Evolutionary conservation across 2,329 filamentous ascomycete genomes (phyloP).

Genomic region (Verticillium nonalfalfae): DNA sequence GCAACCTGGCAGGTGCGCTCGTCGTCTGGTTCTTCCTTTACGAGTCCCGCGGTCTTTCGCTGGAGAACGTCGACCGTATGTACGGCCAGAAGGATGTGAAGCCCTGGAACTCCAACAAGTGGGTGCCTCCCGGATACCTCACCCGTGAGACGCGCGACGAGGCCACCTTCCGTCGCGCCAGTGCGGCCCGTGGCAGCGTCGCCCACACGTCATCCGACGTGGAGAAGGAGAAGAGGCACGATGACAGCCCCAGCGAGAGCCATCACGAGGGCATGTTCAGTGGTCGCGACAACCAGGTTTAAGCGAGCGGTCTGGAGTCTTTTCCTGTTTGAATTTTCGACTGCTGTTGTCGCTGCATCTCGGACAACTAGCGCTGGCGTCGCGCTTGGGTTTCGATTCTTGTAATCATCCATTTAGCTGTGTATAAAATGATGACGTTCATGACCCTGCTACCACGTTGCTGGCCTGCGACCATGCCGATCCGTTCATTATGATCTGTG

Average conservation of each 20-base stretch:
- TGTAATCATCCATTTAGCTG: not conserved
- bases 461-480: no score
- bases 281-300: not conserved
- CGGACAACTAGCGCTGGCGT: not conserved
- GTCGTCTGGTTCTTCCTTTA: conserved; percentile 66
- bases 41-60: conserved; percentile 56
- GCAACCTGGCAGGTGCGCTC: conserved; percentile 50
- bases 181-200: not conserved
- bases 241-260: not conserved
- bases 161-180: conserved; percentile 15
- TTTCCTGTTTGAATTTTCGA: not conserved
- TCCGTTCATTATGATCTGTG: no score
- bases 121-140: conserved; percentile 39
- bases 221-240: not conserved
- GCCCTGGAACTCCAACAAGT: conserved; percentile 53
- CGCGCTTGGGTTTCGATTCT: not conserved
- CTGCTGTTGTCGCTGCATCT: not conserved
- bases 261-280: not conserved
- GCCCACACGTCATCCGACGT: not conserved
- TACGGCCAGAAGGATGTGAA: conserved; percentile 54
- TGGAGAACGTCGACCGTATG: conserved; percentile 70
- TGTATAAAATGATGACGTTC: not conserved
- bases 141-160: conserved; percentile 30
- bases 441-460: not conserved
- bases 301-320: not conserved